phyloP scores from a whole-genome alignment of 108 stramenopile species.

The Cyclostephanos invisitatus region DNA sequence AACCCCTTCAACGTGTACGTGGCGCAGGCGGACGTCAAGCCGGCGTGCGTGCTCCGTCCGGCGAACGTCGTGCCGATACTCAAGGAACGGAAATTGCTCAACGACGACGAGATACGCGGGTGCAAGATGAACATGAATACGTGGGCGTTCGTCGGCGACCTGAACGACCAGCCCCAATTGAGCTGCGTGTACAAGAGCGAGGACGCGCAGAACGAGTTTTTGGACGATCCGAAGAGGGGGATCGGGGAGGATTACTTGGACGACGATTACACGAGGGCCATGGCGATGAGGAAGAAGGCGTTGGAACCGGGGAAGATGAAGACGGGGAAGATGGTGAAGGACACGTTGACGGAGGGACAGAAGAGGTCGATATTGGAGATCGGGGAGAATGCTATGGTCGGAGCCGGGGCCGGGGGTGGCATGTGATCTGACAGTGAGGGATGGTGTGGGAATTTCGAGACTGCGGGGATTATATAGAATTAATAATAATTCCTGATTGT shows the following conservation, averaged over 20 bases:
- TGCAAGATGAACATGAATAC: constrained; percentile 95
- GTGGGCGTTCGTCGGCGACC: constrained; percentile 95
- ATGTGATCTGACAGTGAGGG: too few species aligned
- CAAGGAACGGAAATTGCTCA: constrained; percentile 76
- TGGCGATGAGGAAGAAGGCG: constrained; percentile 6
- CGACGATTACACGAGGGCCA: constrained; percentile 63
- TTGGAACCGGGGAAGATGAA: constrained; percentile 16
- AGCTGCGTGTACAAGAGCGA: constrained; percentile 94
- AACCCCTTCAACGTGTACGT: constrained; percentile 97
- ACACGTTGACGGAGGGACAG: constrained; percentile 71
- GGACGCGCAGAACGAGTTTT: constrained; percentile 96
- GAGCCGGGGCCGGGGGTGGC: not conserved
- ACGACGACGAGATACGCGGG: constrained; percentile 82
- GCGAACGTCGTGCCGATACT: constrained; percentile 87
- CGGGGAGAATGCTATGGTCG: constrained; percentile 1
- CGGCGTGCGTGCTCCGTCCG: constrained; percentile 90
- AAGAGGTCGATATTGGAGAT: constrained; percentile 40
- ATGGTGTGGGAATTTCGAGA: too few species aligned
- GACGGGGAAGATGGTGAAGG: constrained; percentile 70
- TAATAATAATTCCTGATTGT: too few species aligned
- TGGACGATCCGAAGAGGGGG: constrained; percentile 90
- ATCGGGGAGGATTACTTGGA: constrained; percentile 93
- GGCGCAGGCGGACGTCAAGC: constrained; percentile 94
- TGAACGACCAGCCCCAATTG: constrained; percentile 90
- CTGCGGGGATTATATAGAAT: too few species aligned